These are phyloP conservation scores for Picea mariana DNA, from an alignment of 83 land plant genomes.

Conservation along the genomic window DNA sequence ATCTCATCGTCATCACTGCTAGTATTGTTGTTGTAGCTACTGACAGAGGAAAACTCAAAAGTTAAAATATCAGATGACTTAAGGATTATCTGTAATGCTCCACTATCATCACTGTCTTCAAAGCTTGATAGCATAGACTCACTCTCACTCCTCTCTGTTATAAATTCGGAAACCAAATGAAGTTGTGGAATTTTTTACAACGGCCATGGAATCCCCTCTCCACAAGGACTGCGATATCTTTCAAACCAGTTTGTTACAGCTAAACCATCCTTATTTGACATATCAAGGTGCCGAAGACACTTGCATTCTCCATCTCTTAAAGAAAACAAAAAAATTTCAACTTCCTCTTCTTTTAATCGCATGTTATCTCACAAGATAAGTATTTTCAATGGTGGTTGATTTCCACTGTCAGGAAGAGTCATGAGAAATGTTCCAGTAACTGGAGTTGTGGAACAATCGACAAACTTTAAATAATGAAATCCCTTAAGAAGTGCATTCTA, in stretches of 20 bases:
- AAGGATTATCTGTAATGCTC: constrained; percentile 13
- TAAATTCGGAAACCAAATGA: constrained; percentile 61
- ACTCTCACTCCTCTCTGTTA: constrained; percentile 42
- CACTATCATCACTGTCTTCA: constrained; percentile 29
- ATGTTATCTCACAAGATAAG: constrained; percentile 69
- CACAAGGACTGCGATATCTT: constrained; percentile 46
- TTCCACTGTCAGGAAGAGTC: constrained; percentile 35
- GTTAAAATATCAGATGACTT: constrained; percentile 26
- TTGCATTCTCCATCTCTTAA: constrained; percentile 63
- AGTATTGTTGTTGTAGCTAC: constrained; percentile 46
- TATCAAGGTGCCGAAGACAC: constrained; percentile 64
- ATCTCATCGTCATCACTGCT: constrained; percentile 54
- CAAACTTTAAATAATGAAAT: too few species aligned
- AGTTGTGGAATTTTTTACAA: constrained; percentile 51
- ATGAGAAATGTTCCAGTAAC: constrained; percentile 71
- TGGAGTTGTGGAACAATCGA: constrained; percentile 11
- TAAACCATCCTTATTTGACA: constrained; percentile 76
- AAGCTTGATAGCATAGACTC: constrained; percentile 39
- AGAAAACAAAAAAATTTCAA: constrained; percentile 25
- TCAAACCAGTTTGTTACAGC: constrained; percentile 68
- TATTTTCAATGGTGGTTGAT: constrained; percentile 40
- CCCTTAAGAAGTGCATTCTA: too few species aligned
- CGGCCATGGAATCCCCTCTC: constrained; percentile 38
- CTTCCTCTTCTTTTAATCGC: constrained; percentile 61
- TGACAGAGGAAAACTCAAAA: constrained; percentile 31